Conservation (phyloP, 371 early-diverging fungal species). For the Batkoa obscura region DNA sequence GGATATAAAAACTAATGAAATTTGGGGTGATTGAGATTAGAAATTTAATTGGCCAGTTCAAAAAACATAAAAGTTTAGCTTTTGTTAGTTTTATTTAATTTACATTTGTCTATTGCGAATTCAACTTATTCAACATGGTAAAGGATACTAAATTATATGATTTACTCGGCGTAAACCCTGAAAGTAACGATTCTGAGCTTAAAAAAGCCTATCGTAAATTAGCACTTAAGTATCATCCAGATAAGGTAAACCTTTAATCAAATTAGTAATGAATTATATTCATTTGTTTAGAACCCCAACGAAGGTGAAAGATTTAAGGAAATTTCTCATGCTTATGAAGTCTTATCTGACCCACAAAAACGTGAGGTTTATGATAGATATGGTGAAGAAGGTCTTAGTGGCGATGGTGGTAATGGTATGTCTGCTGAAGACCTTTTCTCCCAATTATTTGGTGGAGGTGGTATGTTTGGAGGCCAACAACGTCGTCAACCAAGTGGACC, state of each 20-base stretch:
- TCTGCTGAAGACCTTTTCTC: constrained; percentile 71
- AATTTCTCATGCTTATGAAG: constrained; percentile 86
- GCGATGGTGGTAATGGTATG: constrained; percentile 29
- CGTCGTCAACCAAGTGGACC: constrained; percentile 42
- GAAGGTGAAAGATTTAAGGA: constrained; percentile 77
- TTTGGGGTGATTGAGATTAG: too few relatives aligned
- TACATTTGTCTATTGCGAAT: neutral
- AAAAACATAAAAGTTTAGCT: neutral
- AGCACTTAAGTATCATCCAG: constrained; percentile 89
- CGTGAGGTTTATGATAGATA: constrained; percentile 70
- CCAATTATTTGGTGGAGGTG: constrained; percentile 54
- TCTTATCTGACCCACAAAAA: constrained; percentile 74
- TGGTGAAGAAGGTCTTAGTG: constrained; percentile 66
- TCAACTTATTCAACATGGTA: constrained; percentile 25
- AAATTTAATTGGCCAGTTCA: neutral
- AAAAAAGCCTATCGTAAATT: constrained; percentile 83
- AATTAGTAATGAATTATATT: constrained; percentile 12
- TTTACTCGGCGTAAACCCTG: constrained; percentile 63
- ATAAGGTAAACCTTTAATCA: constrained; percentile 44
- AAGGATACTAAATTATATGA: constrained; percentile 86
- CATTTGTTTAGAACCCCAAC: constrained; percentile 31
- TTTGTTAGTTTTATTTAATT: neutral
- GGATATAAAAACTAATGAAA: too few relatives aligned
- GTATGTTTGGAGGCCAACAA: constrained; percentile 27
- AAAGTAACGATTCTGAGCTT: constrained; percentile 62